phyloP scores from a whole-genome alignment of 352 stramenopile species.

The Blastocystis hominis region DNA sequence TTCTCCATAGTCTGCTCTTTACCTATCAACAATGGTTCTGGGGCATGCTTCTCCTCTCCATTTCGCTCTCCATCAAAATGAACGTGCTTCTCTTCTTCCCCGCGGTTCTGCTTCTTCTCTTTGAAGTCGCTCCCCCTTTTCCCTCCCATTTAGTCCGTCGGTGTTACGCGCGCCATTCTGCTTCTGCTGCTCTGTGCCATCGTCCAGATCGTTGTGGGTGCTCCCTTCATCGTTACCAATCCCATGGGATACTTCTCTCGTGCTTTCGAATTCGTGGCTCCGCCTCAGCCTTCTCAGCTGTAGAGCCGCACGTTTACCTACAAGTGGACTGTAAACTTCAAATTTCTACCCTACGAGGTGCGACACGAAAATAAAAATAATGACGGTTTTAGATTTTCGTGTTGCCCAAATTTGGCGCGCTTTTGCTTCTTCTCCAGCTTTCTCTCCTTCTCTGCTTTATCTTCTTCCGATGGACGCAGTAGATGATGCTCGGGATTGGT shows the following conservation, averaged over 20 bases:
- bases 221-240: slow-evolving; percentile 85
- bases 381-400: slow-evolving; percentile 65
- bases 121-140: slow-evolving; percentile 66
- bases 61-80: slow-evolving; percentile 96
- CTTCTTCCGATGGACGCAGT: slow-evolving; percentile 54
- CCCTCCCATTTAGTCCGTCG: slow-evolving; percentile 63
- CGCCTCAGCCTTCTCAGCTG: background rate
- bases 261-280: slow-evolving; percentile 83
- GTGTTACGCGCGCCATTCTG: slow-evolving; percentile 70
- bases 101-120: slow-evolving; percentile 83
- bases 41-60: slow-evolving; percentile 75
- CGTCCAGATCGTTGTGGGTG: slow-evolving; percentile 80
- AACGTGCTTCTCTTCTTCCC: slow-evolving; percentile 93
- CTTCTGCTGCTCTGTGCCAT: slow-evolving; percentile 79
- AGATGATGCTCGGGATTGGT: background rate
- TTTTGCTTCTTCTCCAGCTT: slow-evolving; percentile 63
- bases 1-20: slow-evolving; percentile 63
- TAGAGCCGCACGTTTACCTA: slow-evolving; percentile 85
- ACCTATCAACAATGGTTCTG: slow-evolving; percentile 57
- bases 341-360: slow-evolving; percentile 72
- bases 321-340: slow-evolving; percentile 98
- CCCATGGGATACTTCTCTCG: slow-evolving; percentile 85
- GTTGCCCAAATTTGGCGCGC: slow-evolving; percentile 65
- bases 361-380: background rate
- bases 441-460: slow-evolving; percentile 59